Base-by-base conservation (phyloP, 331 rosid genomes). In the Acacia pycnantha region DNA sequence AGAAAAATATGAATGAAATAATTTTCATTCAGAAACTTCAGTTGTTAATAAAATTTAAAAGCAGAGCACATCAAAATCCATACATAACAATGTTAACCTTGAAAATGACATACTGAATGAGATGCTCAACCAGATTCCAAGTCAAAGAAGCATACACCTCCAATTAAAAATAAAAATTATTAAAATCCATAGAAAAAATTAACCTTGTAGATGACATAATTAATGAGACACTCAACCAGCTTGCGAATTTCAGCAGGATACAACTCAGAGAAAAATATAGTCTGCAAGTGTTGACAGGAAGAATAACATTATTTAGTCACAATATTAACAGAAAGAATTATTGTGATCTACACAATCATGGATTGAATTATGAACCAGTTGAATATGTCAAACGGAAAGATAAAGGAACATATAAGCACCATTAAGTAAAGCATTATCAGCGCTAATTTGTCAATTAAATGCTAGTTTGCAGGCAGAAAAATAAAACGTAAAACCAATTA, bases 151-250 rank as follows among this genome's bases (percentile, higher is more conserved):
- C 19, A 65, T 65, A 65, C 22, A 65, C 43, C 70, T 15, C 43
- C 22, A 65, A 65, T 33, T 31, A 29, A 65, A 65, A 29, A 65
- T 33, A 15, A 15, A 65, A 27, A 29, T 64, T 35, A 58, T 79
- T 51, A 44, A 54, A 64, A 48, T 72, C 31, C 22, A 78, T 14
- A 43, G 73, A 43, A 48, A 33, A 74, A 15, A 59, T 50, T 85
- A 77, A 92, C 99, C 98, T 96, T 94, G 89, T 96, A 96, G 77
- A 96, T 87, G 68, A 92, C 87, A 91, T 96, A 96, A 85, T 94
- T 94, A 82, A 90, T 81, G 64, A 96, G 97, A 74, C 97, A 97
- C 48, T 96, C 97, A 61, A 89, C 85, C 89, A 96, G 76, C 66
- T 92, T 96, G 67, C 91, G 92, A 74, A 90, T 88, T 86, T 96